phyloP scores from a whole-genome alignment of 2,329 filamentous ascomycete species.

The Calonectria naviculata region DNA sequence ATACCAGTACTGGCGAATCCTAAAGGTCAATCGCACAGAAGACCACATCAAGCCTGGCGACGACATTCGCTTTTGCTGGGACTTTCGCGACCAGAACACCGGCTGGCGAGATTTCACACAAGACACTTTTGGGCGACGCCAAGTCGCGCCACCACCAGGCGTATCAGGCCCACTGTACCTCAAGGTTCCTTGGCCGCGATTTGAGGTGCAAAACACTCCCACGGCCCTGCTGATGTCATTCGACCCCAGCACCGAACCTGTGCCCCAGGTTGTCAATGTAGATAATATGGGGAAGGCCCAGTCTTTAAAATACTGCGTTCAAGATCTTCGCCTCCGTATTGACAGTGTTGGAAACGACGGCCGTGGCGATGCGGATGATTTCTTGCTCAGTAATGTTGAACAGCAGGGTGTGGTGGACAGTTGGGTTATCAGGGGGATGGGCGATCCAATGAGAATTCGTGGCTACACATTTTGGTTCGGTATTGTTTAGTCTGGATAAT shows the following conservation, averaged over 20 bases:
- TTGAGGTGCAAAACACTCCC: not conserved
- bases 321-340: not conserved
- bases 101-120: not conserved
- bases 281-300: not conserved
- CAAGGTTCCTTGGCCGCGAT: not conserved
- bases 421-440: too few species aligned
- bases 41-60: not conserved
- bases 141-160: not conserved
- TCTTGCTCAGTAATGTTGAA: too few species aligned
- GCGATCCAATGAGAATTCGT: too few species aligned
- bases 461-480: too few species aligned
- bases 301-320: not conserved
- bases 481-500: too few species aligned
- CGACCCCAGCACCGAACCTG: not conserved
- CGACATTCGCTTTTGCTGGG: not conserved
- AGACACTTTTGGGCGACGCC: not conserved
- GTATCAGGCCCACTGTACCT: not conserved
- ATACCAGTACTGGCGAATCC: not conserved
- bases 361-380: not conserved
- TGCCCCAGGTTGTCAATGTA: not conserved
- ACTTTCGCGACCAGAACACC: not conserved
- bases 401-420: too few species aligned
- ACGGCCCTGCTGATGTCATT: not conserved
- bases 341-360: not conserved
- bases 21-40: not conserved